These are phyloP conservation scores for Pseudogymnoascus sp. DNA, from an alignment of 2,329 filamentous ascomycete species.

Conservation along the genomic window DNA sequence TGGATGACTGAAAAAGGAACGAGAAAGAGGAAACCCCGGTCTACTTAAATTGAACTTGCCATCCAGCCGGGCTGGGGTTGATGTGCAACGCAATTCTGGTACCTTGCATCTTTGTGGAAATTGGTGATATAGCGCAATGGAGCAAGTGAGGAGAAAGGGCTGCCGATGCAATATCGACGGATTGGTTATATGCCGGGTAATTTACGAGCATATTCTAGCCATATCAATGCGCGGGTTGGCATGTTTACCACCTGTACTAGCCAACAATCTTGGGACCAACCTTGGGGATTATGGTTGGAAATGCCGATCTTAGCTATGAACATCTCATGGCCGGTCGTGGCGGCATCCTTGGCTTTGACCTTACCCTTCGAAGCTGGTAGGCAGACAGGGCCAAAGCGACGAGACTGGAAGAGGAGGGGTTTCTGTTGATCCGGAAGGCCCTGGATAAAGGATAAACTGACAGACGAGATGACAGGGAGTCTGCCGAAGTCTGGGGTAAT, in stretches of 20 bases:
- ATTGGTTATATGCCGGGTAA: conserved; percentile 6
- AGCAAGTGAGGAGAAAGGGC: conserved; percentile 2
- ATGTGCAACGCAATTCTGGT: neutral
- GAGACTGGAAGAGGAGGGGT: neutral
- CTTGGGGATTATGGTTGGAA: neutral
- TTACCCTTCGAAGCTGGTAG: neutral
- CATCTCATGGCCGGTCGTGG: neutral
- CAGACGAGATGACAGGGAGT: neutral
- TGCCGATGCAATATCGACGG: neutral
- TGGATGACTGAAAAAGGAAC: neutral
- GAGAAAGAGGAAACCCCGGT: neutral
- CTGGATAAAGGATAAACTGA: neutral
- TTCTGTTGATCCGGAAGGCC: neutral
- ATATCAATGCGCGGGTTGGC: neutral
- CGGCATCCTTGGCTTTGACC: neutral
- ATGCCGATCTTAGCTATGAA: neutral
- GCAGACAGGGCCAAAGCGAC: neutral
- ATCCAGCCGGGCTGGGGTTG: neutral
- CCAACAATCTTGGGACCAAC: neutral
- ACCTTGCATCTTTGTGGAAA: conserved; percentile 1
- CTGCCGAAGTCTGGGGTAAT: conserved; percentile 1
- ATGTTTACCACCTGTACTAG: neutral
- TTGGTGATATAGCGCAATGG: conserved; percentile 2
- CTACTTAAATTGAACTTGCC: neutral
- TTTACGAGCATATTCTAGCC: conserved; percentile 1